phyloP scores from a whole-genome alignment of 495 filamentous ascomycete species.

The Elaphomyces granulatus region DNA sequence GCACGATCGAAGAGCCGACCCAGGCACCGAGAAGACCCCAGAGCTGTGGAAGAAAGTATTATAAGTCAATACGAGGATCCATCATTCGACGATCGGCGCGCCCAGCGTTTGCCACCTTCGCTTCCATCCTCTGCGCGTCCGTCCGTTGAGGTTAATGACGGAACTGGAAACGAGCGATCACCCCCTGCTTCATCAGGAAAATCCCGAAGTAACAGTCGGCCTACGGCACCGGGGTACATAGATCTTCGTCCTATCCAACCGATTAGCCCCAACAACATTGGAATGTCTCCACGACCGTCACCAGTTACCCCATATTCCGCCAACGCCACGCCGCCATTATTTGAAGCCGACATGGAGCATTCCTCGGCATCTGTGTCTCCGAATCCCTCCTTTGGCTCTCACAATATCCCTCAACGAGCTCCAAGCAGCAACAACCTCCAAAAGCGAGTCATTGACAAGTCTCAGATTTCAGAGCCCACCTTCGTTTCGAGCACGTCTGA shows the following conservation, averaged over 20 bases:
- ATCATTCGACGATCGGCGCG: neutral
- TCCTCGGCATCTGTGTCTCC: slow-evolving; percentile 10
- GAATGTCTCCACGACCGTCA: slow-evolving; percentile 36
- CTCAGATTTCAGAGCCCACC: slow-evolving; percentile 69
- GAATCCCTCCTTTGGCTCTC: slow-evolving; percentile 13
- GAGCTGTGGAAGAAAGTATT: slow-evolving; percentile 23
- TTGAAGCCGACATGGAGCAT: slow-evolving; percentile 10
- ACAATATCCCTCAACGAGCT: slow-evolving; percentile 17
- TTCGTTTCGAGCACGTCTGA: slow-evolving; percentile 67
- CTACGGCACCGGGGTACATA: slow-evolving; percentile 27
- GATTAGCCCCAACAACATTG: slow-evolving; percentile 27
- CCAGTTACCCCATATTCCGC: slow-evolving; percentile 40
- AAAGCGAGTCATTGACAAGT: slow-evolving; percentile 58
- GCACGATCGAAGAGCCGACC: slow-evolving; percentile 42
- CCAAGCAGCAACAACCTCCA: slow-evolving; percentile 19
- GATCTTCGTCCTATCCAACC: slow-evolving; percentile 26
- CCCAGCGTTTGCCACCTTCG: slow-evolving; percentile 9
- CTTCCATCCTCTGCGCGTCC: slow-evolving; percentile 26
- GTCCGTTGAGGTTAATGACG: slow-evolving; percentile 24
- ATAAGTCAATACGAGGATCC: slow-evolving; percentile 5
- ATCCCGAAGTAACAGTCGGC: slow-evolving; percentile 35
- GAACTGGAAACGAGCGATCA: slow-evolving; percentile 21
- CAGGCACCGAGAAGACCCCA: slow-evolving; percentile 33
- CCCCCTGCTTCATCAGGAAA: slow-evolving; percentile 30
- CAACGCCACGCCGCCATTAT: slow-evolving; percentile 39